A percentile compares a stretch with the other conserved stretches of the same genome.
Conservation (phyloP, 108 stramenopile genomes). For the Conticribra guillardii region DNA sequence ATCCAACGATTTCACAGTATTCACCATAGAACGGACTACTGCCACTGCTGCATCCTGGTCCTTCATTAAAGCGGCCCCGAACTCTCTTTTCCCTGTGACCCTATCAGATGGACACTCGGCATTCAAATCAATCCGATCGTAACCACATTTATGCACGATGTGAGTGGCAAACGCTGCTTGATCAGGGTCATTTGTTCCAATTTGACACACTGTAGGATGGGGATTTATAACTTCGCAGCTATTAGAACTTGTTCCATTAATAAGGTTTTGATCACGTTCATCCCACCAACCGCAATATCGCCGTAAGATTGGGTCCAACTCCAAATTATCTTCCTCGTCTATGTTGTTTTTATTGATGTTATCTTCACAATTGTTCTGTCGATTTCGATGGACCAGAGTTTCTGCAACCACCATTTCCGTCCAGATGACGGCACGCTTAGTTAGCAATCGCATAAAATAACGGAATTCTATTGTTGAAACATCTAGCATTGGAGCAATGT, state of each 20-base stretch:
- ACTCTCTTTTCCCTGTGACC: slow-evolving; percentile 47
- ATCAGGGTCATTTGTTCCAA: slow-evolving; percentile 64
- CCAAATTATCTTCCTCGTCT: slow-evolving; percentile 22
- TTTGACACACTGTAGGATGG: slow-evolving; percentile 75
- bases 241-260: background rate
- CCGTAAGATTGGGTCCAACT: slow-evolving; percentile 14
- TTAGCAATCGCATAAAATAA: slow-evolving; percentile 66
- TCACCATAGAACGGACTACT: slow-evolving; percentile 31
- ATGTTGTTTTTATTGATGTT: background rate
- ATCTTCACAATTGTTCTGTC: background rate
- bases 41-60: slow-evolving; percentile 30
- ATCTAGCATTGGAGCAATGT: slow-evolving; percentile 84
- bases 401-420: slow-evolving; percentile 81
- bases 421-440: slow-evolving; percentile 66
- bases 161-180: slow-evolving; percentile 45
- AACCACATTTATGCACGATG: slow-evolving; percentile 52
- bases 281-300: slow-evolving; percentile 55
- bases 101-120: slow-evolving; percentile 71
- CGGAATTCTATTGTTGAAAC: slow-evolving; percentile 74
- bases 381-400: slow-evolving; percentile 51
- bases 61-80: slow-evolving; percentile 65
- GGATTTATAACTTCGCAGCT: slow-evolving; percentile 15
- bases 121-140: slow-evolving; percentile 82
- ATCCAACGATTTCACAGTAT: slow-evolving; percentile 10
- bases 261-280: slow-evolving; percentile 13